Base-by-base conservation (phyloP, 495 filamentous ascomycete species). In the Aspergillus egyptiacus region DNA sequence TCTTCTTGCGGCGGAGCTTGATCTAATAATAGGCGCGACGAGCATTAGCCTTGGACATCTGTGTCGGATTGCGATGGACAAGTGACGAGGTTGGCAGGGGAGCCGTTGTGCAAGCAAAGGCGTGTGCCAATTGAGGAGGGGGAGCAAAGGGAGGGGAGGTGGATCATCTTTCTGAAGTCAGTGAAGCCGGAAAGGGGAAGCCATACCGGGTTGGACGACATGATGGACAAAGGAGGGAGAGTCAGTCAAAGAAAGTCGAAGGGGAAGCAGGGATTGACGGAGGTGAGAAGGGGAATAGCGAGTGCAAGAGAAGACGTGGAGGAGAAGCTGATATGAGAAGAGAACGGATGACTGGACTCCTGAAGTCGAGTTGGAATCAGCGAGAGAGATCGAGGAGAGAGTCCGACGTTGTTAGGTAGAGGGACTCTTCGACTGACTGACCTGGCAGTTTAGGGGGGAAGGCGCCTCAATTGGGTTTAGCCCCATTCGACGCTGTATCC, bases 1-100 rank as follows among this genome's bases (percentile, higher is more conserved):
- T 96, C 83, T 98, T 98, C 91, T 98, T 98, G 66, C 89, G 84
- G 73, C 93, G 91, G 68, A 95, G 90, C 85, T 94, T 90, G 68
- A 91, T 87, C 86, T 90, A 71, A 50, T 57, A 62, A 53, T 31
- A 20, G 58, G 50, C 61, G 53, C 58, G 64, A 58, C 51, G 53
- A 54, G 55, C 50, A 57, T 56, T 45, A 42, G 57, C 59, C 72
- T 70, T 70, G 66, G 36, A 48, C 47, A 63, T 40, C 50, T 51
- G 56, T 30, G 49, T 17, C 18, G 41, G 30, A 23, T 30, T 24
- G 37, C 9, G 28, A 6, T 27, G 40, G 24, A 19, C 33, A 33
- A 34, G 8, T 44, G 44, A 27, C 38, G n/a, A 17, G n/a, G 40
- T 48, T 33, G 32, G 24, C 25, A 39, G 6, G 35, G 14, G 42